Percentiles rank a stretch among this genome's conserved stretches.
These are phyloP conservation scores for Epichloe uncinata DNA, from an alignment of 2,329 filamentous ascomycete genomes.

Conservation along the genomic window DNA sequence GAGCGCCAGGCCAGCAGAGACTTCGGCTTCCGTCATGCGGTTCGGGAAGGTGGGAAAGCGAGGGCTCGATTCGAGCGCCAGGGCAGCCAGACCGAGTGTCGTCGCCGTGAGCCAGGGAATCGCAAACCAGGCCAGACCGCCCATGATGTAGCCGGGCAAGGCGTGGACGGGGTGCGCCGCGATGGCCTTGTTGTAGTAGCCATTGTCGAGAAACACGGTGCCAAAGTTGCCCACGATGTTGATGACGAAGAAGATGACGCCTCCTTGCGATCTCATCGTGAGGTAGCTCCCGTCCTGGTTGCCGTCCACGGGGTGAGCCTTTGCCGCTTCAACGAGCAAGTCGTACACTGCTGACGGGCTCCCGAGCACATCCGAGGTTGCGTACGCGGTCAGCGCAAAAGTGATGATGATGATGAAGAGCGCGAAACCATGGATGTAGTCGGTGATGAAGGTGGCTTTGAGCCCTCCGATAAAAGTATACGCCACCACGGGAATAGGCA, in stretches of 20 bases:
- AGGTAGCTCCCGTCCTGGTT: slow-evolving; percentile 74
- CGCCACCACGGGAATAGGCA: slow-evolving; percentile 32
- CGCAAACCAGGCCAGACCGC: slow-evolving; percentile 81
- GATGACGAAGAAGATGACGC: slow-evolving; percentile 83
- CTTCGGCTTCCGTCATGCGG: slow-evolving; percentile 59
- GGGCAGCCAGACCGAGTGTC: slow-evolving; percentile 71
- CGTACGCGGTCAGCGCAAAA: slow-evolving; percentile 73
- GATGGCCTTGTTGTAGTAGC: slow-evolving; percentile 90
- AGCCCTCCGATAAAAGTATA: slow-evolving; percentile 71
- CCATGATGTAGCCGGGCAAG: slow-evolving; percentile 77
- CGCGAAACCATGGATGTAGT: slow-evolving; percentile 78
- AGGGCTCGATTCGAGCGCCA: slow-evolving; percentile 64
- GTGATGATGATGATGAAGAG: slow-evolving; percentile 75
- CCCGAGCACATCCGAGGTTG: slow-evolving; percentile 57
- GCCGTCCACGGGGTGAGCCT: slow-evolving; percentile 60
- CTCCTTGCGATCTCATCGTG: slow-evolving; percentile 61
- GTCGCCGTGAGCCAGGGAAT: slow-evolving; percentile 85
- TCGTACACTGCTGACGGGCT: slow-evolving; percentile 70
- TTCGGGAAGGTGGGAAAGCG: slow-evolving; percentile 60
- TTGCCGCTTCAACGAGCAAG: slow-evolving; percentile 54
- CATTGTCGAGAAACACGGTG: slow-evolving; percentile 76
- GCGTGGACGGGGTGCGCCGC: slow-evolving; percentile 76
- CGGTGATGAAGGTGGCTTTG: slow-evolving; percentile 77
- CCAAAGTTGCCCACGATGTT: slow-evolving; percentile 75
- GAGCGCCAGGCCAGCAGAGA: slow-evolving; percentile 70